Conservation (phyloP, 139 green algal species). For the Zygnema circumcarinatum region DNA sequence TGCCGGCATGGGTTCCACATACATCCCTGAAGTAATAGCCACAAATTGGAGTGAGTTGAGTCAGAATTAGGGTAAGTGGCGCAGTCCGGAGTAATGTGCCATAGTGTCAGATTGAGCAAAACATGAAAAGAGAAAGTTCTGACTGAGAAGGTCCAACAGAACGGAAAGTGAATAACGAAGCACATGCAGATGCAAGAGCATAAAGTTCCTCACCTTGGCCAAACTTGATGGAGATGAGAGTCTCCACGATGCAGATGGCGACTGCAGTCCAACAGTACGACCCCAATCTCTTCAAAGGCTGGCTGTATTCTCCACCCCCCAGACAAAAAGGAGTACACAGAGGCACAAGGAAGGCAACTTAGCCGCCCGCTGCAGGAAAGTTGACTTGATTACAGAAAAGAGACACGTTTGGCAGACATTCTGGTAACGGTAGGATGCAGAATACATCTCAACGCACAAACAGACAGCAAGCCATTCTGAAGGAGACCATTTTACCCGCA, state of each 20-base stretch:
- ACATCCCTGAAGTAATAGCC: neutral
- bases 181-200: constrained; percentile 29
- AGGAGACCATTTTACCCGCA: no score
- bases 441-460: no score
- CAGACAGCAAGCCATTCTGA: no score
- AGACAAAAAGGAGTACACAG: no score
- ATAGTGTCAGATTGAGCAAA: neutral
- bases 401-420: no score
- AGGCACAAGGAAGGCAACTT: no score
- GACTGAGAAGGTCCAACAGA: neutral
- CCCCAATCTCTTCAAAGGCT: constrained; percentile 77
- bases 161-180: neutral
- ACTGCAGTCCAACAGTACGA: constrained; percentile 81
- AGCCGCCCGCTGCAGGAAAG: no score
- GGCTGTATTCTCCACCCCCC: neutral
- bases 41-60: neutral
- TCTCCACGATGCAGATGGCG: constrained; percentile 67
- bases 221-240: constrained; percentile 84
- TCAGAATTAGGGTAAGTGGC: no score
- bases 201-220: constrained; percentile 59
- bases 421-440: no score
- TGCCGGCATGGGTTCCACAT: neutral
- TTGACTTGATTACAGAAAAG: no score
- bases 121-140: neutral
- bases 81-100: no score